Base-by-base conservation (phyloP, 1,284 basidiomycete species). In the Microbotryum saponariae region DNA sequence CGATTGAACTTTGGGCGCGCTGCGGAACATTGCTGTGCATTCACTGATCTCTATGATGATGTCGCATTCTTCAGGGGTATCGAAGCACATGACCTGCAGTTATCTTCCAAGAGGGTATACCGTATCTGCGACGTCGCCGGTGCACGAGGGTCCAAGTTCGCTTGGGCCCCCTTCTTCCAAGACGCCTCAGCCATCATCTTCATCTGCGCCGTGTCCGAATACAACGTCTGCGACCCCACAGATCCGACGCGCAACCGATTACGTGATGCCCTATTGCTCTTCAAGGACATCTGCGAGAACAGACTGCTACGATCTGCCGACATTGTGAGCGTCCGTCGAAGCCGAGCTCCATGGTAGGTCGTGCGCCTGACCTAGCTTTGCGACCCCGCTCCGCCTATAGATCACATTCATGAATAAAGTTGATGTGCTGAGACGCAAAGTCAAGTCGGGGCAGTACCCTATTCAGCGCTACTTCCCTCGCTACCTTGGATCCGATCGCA, bases 151-250 rank as follows among this genome's bases (percentile, higher is more conserved):
- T 31, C 46, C 44, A 61, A 56, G 50, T 54, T 52, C 50, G 25
- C 59, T 18, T 61, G 59, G 59, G 59, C 59, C 42, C 59, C 59
- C 5, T 60, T 50, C 50, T 61, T 61, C 21, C 54, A 56, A 7
- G 37, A 33, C 8, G 59, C 59, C 4, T 54, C 59, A 10, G 46
- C 54, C 37, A 50, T 61, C 46, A 61, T 61, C 45, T 61, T 61
- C 45, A 47, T 56, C 25, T 31, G 21, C 42, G 46, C 42, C 54
- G 29, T 31, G 23, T 59, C 53, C 14, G 33, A 27, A 12, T 60
- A 55, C 52, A 55, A 42, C 18, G 53, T 60, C 42, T 54, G 52
- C 31, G 45, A 51, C 46, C 59, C 53, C 4, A 21, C 12, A 5
- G 49, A 56, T 8, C 44, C 53, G 7, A 42, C 42, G 6, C 21